Base-by-base conservation (phyloP, 352 stramenopile genomes). In the Globisporangium cederbergense region DNA sequence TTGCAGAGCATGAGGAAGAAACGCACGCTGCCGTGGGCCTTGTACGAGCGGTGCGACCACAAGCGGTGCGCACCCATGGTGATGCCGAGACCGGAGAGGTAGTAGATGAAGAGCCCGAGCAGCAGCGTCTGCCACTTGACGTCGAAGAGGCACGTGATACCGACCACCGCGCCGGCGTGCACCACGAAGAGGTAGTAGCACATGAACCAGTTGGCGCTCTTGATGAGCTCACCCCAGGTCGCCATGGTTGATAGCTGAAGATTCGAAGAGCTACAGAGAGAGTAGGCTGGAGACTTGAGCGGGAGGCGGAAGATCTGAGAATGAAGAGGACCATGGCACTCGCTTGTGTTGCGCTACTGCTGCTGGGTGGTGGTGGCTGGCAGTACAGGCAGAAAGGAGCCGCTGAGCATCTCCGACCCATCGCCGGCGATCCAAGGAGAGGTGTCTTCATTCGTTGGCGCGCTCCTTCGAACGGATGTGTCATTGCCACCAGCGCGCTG, bases 1-100 rank as follows among this genome's bases (percentile, higher is more conserved):
- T 98, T 99, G 72, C 89, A 98, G 20, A 99, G 83, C 97, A 99
- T 99, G 64, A 99, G 88, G 62, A 98, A 86, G 71, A 98, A 89
- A 52, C 97, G 89, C 30, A 98, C 76, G 47, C 78, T 77, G 70
- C 90, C 86, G 55, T 94, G 74, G 10, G 96, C 97, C 71, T 98
- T 97, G 83, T 99, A 99, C 8, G 91, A 96, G 49, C 95, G 80
- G 75, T 99, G 97, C 18, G 94, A 89, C 97, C 97, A 99, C 18
- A 99, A 78, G n/a, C 97, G 89, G 71, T 99, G 97, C 0, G 97
- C 97, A 25, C 97, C 97, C n/a, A 95, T 96, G 43, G 97, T 99
- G 68, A 99, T 99, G 57, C 97, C 97, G 34, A 99, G 83, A 0
- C 96, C 94, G 75, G 83, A 91, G 65, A 99, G 87, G 50, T 96